These are phyloP conservation scores for Phytophthora pinifolia DNA, from an alignment of 352 stramenopile species.

Conservation along the genomic window DNA sequence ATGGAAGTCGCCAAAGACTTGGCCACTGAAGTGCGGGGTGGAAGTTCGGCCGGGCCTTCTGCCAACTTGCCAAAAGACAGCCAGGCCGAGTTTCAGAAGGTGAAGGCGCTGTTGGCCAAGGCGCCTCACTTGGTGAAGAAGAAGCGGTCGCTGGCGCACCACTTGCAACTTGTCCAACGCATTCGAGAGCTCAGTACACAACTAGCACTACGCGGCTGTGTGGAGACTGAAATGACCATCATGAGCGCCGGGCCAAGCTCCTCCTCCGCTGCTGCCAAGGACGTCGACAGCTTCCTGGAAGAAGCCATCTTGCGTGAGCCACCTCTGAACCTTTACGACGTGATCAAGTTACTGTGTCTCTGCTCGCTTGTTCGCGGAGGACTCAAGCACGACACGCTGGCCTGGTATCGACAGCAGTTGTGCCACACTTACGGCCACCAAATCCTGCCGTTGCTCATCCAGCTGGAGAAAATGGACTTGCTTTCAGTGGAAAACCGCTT, in stretches of 20 bases:
- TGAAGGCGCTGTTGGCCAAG: slow-evolving; percentile 55
- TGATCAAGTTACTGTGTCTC: slow-evolving; percentile 77
- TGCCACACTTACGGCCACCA: slow-evolving; percentile 85
- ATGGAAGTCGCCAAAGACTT: slow-evolving; percentile 57
- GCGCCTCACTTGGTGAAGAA: slow-evolving; percentile 76
- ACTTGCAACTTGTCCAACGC: slow-evolving; percentile 63
- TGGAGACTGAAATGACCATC: slow-evolving; percentile 84
- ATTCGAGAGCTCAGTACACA: slow-evolving; percentile 64
- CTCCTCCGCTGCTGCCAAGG: slow-evolving; percentile 40
- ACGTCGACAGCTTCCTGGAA: slow-evolving; percentile 70
- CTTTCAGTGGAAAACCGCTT: slow-evolving; percentile 63
- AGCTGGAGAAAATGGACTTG: slow-evolving; percentile 73
- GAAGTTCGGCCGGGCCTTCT: slow-evolving; percentile 17
- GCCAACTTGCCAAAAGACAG: slow-evolving; percentile 24
- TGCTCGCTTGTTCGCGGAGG: slow-evolving; percentile 70
- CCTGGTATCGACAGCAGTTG: slow-evolving; percentile 73
- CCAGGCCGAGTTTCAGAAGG: slow-evolving; percentile 39
- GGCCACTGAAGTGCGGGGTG: slow-evolving; percentile 45
- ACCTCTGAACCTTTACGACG: slow-evolving; percentile 66
- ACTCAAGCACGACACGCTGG: slow-evolving; percentile 53
- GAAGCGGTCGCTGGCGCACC: slow-evolving; percentile 63
- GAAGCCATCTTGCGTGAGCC: slow-evolving; percentile 70
- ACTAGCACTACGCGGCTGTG: slow-evolving; percentile 55
- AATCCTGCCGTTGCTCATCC: slow-evolving; percentile 63
- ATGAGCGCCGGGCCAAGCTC: slow-evolving; percentile 57